phyloP scores from a whole-genome alignment of 306 rosid species.

The Lathyrus sativus region DNA sequence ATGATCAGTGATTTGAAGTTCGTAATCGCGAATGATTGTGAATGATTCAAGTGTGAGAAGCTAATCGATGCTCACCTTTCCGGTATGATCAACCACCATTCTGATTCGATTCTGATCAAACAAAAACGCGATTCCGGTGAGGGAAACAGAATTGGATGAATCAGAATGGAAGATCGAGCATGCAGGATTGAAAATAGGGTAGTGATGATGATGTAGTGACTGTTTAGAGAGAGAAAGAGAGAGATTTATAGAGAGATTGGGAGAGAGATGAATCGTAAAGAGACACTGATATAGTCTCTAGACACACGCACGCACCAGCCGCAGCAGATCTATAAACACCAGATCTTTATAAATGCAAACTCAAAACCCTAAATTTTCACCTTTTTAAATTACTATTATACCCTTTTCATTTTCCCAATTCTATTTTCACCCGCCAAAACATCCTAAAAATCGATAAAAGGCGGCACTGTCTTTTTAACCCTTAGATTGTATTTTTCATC shows the following conservation, averaged over 20 bases:
- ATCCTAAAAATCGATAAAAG: conserved; percentile 42
- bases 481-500: not conserved
- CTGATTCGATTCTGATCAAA: conserved; percentile 28
- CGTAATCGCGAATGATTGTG: not conserved
- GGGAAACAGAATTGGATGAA: not conserved
- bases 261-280: conserved; percentile 28
- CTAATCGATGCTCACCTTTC: conserved; percentile 49
- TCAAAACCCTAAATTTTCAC: conserved; percentile 77
- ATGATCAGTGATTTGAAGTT: conserved; percentile 38
- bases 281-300: conserved; percentile 17
- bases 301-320: conserved; percentile 66
- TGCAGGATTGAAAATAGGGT: conserved; percentile 8
- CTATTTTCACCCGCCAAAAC: conserved; percentile 59
- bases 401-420: conserved; percentile 44
- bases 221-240: not conserved
- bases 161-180: conserved; percentile 4
- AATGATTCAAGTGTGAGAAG: not conserved
- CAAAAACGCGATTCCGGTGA: not conserved
- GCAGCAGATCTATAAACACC: conserved; percentile 58
- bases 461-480: conserved; percentile 42
- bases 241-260: conserved; percentile 21
- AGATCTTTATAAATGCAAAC: conserved; percentile 51
- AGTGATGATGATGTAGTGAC: not conserved
- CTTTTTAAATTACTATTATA: conserved; percentile 6
- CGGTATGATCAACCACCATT: conserved; percentile 69